These are phyloP conservation scores for Acanthamoeba divionensis DNA, from an alignment of 208 protist species.

Conservation along the genomic window DNA sequence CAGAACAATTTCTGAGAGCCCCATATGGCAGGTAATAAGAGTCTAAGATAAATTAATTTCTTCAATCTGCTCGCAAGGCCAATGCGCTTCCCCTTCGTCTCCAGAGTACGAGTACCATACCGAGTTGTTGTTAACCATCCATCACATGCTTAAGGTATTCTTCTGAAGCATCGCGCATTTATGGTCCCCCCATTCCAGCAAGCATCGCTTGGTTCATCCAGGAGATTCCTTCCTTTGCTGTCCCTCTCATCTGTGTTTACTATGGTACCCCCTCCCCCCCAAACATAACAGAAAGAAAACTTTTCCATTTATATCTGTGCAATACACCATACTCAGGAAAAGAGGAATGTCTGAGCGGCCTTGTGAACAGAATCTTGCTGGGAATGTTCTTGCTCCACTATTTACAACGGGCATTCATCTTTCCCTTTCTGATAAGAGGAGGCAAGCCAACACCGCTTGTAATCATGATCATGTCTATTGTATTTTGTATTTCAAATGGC, in stretches of 20 bases:
- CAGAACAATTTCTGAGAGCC: too few species aligned
- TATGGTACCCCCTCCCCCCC: constrained; percentile 40
- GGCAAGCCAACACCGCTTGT: constrained; percentile 63
- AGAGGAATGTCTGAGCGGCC: neutral
- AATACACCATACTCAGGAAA: constrained; percentile 10
- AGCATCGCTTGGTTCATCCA: neutral
- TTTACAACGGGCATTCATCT: constrained; percentile 64
- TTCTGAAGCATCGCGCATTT: neutral
- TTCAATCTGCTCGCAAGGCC: too few species aligned
- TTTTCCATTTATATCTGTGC: too few species aligned
- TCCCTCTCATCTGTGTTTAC: neutral
- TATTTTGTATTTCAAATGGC: constrained; percentile 69
- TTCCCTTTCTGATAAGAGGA: constrained; percentile 56
- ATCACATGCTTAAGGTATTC: too few species aligned
- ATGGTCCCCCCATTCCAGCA: neutral
- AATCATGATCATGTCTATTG: constrained; percentile 64
- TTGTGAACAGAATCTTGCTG: constrained; percentile 1
- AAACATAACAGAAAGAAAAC: neutral
- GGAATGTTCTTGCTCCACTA: constrained; percentile 57
- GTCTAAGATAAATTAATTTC: too few species aligned
- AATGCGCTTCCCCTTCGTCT: too few species aligned
- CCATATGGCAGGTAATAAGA: too few species aligned
- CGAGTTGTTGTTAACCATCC: too few species aligned
- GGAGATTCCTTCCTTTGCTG: constrained; percentile 19
- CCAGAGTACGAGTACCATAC: too few species aligned